Percentiles rank a stretch among this genome's conserved stretches.
phyloP scores from a whole-genome alignment of 805 yeast genomes.

The Myxozyma sirexii region DNA sequence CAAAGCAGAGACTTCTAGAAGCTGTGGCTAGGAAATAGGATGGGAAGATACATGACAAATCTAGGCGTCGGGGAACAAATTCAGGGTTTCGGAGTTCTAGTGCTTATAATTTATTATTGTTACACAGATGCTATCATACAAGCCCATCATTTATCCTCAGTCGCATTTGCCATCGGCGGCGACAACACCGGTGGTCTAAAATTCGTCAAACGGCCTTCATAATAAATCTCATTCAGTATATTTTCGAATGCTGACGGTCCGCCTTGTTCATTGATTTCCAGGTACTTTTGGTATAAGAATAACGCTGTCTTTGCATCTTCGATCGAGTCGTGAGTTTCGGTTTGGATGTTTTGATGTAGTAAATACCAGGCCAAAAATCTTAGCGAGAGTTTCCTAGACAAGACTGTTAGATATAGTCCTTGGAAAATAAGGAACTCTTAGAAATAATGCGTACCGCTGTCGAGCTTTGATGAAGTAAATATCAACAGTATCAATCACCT shows the following conservation, averaged over 20 bases:
- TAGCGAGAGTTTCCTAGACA: conserved; percentile 60
- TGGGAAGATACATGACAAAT: too few relatives aligned
- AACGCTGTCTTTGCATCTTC: conserved; percentile 94
- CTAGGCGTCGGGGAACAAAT: not conserved
- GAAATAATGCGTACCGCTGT: conserved; percentile 50
- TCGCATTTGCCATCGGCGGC: not conserved
- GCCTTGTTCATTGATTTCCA: conserved; percentile 60
- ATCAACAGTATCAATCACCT: conserved; percentile 87
- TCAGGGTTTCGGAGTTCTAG: not conserved
- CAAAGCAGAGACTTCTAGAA: conserved; percentile 2
- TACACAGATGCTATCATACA: conserved; percentile 3
- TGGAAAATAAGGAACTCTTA: not conserved
- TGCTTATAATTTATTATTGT: not conserved
- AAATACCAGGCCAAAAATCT: conserved; percentile 84
- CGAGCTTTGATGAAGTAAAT: conserved; percentile 73
- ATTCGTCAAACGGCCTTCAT: conserved; percentile 43
- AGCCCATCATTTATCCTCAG: not conserved
- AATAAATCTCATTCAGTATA: conserved; percentile 66
- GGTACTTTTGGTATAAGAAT: conserved; percentile 69
- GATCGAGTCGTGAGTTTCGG: conserved; percentile 93
- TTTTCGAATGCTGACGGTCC: conserved; percentile 52
- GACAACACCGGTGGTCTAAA: conserved; percentile 43
- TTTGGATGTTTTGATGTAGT: conserved; percentile 75
- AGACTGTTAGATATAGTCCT: not conserved
- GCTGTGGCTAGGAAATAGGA: not conserved